Evolutionary conservation across 148 eudicot genomes (phyloP).

Genomic region (Gaultheria prostrata): DNA sequence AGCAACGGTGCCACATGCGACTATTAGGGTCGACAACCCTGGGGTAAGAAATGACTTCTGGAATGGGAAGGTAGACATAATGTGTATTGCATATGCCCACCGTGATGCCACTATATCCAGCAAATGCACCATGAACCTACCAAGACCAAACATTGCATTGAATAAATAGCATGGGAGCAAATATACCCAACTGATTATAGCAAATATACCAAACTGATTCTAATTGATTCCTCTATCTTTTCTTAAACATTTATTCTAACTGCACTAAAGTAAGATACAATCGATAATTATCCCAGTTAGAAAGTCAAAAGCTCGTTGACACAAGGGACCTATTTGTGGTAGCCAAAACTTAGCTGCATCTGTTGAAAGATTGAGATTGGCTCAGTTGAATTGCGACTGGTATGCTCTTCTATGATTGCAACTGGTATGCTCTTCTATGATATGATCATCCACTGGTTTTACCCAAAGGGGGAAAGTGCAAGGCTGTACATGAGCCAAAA

Average conservation of each 20-base stretch:
- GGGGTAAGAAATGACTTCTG: slow-evolving; percentile 89
- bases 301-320: not conserved
- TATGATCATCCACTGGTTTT: not conserved
- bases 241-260: not conserved
- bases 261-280: not conserved
- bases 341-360: not conserved
- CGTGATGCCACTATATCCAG: slow-evolving; percentile 95
- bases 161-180: not conserved
- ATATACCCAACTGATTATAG: not conserved
- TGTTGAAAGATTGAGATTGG: not conserved
- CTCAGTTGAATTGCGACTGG: not conserved
- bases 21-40: slow-evolving; percentile 85
- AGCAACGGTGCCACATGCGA: slow-evolving; percentile 99
- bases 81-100: slow-evolving; percentile 97
- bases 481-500: not conserved
- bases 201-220: not conserved
- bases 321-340: not conserved
- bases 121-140: slow-evolving; percentile 99
- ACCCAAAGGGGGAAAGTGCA: not conserved
- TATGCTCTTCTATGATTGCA: not conserved
- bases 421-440: not conserved
- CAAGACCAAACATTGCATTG: slow-evolving; percentile 19
- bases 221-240: not conserved
- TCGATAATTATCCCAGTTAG: not conserved
- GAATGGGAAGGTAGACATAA: slow-evolving; percentile 93